A percentile compares a stretch with the other conserved stretches of the same genome.
These are phyloP conservation scores for Talaromyces trachyspermus DNA, from an alignment of 495 filamentous ascomycete species.

Conservation along the genomic window DNA sequence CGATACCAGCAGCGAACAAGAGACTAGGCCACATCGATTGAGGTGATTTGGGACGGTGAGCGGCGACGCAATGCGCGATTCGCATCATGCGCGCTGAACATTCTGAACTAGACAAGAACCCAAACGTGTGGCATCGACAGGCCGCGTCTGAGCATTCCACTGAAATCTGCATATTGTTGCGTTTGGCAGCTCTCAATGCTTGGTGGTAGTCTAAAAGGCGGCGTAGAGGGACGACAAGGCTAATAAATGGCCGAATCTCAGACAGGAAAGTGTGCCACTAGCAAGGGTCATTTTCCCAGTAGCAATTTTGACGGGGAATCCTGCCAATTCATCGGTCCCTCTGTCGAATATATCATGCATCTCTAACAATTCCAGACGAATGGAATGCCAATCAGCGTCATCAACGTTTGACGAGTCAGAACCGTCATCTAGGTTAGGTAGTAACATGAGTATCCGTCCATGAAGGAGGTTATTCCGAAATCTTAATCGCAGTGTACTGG, in stretches of 20 bases:
- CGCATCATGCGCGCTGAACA: not conserved
- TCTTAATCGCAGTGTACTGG: not conserved
- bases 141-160: not conserved
- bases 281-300: not conserved
- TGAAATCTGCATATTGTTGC: not conserved
- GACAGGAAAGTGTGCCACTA: not conserved
- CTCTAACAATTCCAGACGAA: not conserved
- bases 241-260: not conserved
- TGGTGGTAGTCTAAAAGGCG: not conserved
- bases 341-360: not conserved
- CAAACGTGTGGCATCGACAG: not conserved
- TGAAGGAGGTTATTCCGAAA: not conserved
- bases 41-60: not conserved
- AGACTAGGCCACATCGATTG: not conserved
- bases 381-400: not conserved
- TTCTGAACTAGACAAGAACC: not conserved
- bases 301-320: not conserved
- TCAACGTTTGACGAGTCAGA: not conserved
- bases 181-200: not conserved
- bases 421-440: not conserved
- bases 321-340: not conserved
- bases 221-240: not conserved
- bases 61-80: not conserved
- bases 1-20: not conserved
- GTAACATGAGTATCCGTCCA: not conserved